Percentiles rank a stretch among this genome's conserved stretches.
These are phyloP conservation scores for Verbascum thapsus DNA, from an alignment of 257 asterid species.

Conservation along the genomic window DNA sequence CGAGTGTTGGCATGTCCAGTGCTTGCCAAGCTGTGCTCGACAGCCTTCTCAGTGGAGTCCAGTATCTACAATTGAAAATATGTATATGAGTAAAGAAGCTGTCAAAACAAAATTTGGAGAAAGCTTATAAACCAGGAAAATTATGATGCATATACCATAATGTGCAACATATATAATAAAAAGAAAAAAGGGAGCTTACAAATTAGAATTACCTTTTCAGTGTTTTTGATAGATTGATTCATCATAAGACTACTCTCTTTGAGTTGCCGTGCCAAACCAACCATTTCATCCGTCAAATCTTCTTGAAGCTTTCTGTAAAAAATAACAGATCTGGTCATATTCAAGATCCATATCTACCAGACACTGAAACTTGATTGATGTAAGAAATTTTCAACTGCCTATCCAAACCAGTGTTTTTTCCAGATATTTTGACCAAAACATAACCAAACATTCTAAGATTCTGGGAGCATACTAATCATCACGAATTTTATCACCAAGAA, in stretches of 20 bases:
- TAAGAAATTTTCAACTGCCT: no score
- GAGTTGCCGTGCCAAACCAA: constrained; percentile 78
- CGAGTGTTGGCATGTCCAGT: constrained; percentile 74
- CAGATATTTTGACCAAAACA: no score
- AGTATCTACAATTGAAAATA: constrained; percentile 56
- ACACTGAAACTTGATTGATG: not conserved
- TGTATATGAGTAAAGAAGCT: no score
- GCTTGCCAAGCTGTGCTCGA: constrained; percentile 87
- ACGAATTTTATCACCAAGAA: not conserved
- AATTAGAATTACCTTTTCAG: constrained; percentile 65
- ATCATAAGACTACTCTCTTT: constrained; percentile 85
- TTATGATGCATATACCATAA: no score
- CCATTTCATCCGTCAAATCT: constrained; percentile 92
- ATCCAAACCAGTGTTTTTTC: no score
- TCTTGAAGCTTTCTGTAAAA: constrained; percentile 85
- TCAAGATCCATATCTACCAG: not conserved
- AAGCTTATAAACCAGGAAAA: no score
- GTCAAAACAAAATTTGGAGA: no score
- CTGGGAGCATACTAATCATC: no score
- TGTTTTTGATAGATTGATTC: constrained; percentile 79
- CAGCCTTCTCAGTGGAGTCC: constrained; percentile 85
- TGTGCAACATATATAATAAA: no score
- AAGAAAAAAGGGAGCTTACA: no score
- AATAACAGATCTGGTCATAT: constrained; percentile 4
- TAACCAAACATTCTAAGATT: no score